phyloP scores from a whole-genome alignment of 2,329 filamentous ascomycete species.

The Botryotinia globosa region DNA sequence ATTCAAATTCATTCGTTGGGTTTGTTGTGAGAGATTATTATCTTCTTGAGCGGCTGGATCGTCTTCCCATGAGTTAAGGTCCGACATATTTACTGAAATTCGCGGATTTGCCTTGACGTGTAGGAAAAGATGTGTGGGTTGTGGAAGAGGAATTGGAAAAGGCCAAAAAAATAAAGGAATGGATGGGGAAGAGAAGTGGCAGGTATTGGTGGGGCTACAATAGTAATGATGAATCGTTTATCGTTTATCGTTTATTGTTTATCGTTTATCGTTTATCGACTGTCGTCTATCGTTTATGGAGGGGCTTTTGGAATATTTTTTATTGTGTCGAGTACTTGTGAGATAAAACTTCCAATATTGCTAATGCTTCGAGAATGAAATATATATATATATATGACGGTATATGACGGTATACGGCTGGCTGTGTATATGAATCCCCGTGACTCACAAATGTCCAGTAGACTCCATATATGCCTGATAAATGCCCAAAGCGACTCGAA shows the following conservation, averaged over 20 bases:
- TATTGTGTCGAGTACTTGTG: not conserved
- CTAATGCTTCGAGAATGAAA: no score
- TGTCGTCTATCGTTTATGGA: not conserved
- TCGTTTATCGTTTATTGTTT: not conserved
- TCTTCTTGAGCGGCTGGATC: slow-evolving; percentile 74
- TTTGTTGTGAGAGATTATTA: slow-evolving; percentile 67
- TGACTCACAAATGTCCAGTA: not conserved
- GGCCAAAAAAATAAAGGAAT: not conserved
- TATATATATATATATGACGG: no score
- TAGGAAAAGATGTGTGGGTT: not conserved
- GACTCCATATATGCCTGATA: not conserved
- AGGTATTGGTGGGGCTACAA: slow-evolving; percentile 10
- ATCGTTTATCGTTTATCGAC: not conserved
- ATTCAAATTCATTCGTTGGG: slow-evolving; percentile 74
- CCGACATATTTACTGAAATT: slow-evolving; percentile 60
- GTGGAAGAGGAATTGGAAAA: not conserved
- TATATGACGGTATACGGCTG: no score
- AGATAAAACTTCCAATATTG: not conserved
- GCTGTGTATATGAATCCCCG: not conserved
- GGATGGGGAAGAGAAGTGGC: not conserved
- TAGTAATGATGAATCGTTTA: not conserved
- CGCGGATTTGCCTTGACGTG: not conserved
- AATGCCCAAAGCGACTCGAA: not conserved
- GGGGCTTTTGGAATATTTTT: not conserved
- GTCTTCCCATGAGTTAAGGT: slow-evolving; percentile 94